Evolutionary conservation across 345 rosid genomes (phyloP), one percentile per base, ranked within the genome.

Genomic region (Eucalyptus paniculata): DNA sequence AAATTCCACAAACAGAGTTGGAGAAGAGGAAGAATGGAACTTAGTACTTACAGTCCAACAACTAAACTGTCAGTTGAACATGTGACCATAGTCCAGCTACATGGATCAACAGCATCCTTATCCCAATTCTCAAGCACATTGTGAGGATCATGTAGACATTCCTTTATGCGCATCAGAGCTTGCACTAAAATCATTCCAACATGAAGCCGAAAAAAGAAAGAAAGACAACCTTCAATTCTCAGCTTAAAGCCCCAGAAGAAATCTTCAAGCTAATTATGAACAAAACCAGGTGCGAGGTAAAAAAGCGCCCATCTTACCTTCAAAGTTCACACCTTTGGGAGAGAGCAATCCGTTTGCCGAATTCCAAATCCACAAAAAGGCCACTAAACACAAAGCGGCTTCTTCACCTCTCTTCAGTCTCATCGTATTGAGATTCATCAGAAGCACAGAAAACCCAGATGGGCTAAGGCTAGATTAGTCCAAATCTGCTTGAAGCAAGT

Each of bases 311-410:
- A 47, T 45, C 88, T 72, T 77, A 85, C 91, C 91, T 90, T 90
- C 91, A 82, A 81, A 90, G 91, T 90, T 90, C 62, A 90, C 91
- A 58, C 91, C 91, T 87, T 90, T 90, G 28, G 91, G 91, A 85
- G 91, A 90, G 18, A 90, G 91, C 91, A 90, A n/a, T 81, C 91
- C 91, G 50, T 87, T 30, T 83, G 89, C 91, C 50, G 83, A 90
- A 88, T 77, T 47, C 87, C 87, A 87, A 87, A 87, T 87, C 88
- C 91, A 96, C 32, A 96, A 88, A 24, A 94, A 90, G 60, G 82
- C 89, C 89, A 93, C 50, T 86, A 94, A 87, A 90, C 28, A 89
- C 80, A 92, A 42, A 40, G 86, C 87, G 88, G 86, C 89, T 81
- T 86, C 93, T 90, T 77, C 85, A 11, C 91, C 89, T 88, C 90